Evolutionary conservation across 495 filamentous ascomycete genomes (phyloP).

Genomic region (Neurospora sp.): DNA sequence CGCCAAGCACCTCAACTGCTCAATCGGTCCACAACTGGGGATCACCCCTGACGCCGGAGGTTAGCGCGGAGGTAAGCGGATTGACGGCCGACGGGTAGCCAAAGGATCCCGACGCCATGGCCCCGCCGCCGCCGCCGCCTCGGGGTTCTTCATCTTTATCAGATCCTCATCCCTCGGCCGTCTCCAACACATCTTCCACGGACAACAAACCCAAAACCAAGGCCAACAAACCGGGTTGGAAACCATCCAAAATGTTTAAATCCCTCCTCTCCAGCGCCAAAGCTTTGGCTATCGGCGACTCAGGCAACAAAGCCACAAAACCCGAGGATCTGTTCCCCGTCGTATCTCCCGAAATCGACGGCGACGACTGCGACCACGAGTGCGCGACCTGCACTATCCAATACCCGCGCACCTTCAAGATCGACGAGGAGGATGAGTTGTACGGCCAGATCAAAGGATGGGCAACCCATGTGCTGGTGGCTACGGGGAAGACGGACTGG

Average conservation of each 20-base stretch:
- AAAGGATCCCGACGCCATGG: neutral
- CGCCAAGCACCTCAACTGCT: neutral
- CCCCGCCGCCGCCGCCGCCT: neutral
- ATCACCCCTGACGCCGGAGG: neutral
- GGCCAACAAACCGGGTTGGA: neutral
- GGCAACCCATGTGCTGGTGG: conserved; percentile 82
- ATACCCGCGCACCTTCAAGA: conserved; percentile 59
- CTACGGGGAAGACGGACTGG: conserved; percentile 94
- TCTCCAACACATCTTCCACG: neutral
- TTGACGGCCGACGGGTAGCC: neutral
- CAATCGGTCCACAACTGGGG: neutral
- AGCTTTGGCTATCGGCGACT: conserved; percentile 54
- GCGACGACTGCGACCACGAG: conserved; percentile 82
- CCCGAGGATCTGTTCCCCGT: conserved; percentile 51
- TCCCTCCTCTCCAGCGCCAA: conserved; percentile 33
- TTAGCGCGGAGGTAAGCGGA: neutral
- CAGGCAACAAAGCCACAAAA: conserved; percentile 48
- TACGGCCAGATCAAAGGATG: conserved; percentile 86
- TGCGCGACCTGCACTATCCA: conserved; percentile 72
- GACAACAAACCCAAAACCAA: neutral
- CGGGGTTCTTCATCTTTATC: neutral
- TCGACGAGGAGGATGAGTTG: conserved; percentile 68
- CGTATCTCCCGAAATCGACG: conserved; percentile 64
- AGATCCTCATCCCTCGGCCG: neutral
- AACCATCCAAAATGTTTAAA: conserved; percentile 13